A percentile compares a stretch with the other conserved stretches of the same genome.
These are phyloP conservation scores for Penicillium antarcticum DNA, from an alignment of 495 filamentous ascomycete species.

Conservation along the genomic window DNA sequence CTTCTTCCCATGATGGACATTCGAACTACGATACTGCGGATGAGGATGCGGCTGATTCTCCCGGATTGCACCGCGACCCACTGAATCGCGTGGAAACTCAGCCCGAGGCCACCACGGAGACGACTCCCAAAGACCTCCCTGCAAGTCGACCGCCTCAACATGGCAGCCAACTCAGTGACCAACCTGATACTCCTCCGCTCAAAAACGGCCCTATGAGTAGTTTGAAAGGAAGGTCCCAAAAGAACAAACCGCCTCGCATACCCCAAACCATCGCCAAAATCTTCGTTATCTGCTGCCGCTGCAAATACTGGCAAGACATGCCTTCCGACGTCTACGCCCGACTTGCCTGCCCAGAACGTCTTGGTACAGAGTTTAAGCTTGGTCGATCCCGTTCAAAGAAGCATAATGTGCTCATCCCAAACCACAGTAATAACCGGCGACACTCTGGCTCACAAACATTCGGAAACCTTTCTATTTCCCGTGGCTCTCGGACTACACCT, in stretches of 20 bases:
- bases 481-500: constrained; percentile 9
- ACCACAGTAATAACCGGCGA: constrained; percentile 6
- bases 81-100: neutral
- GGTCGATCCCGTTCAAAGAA: constrained; percentile 11
- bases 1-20: constrained; percentile 13
- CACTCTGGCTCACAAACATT: neutral
- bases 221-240: constrained; percentile 11
- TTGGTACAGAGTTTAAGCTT: constrained; percentile 37
- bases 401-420: constrained; percentile 28
- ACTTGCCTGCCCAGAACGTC: constrained; percentile 62
- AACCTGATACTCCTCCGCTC: neutral
- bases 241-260: constrained; percentile 13
- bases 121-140: neutral
- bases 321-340: constrained; percentile 71
- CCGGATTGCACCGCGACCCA: constrained; percentile 1
- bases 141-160: neutral
- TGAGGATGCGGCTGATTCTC: constrained; percentile 22
- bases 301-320: constrained; percentile 79
- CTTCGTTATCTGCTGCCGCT: constrained; percentile 77
- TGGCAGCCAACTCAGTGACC: neutral
- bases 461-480: neutral
- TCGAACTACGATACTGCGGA: constrained; percentile 41
- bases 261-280: constrained; percentile 64
- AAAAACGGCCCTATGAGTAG: constrained; percentile 2
- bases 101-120: neutral